Evolutionary conservation across 1,139 yeast genomes (phyloP).

Genomic region (Candida tropicalis): DNA sequence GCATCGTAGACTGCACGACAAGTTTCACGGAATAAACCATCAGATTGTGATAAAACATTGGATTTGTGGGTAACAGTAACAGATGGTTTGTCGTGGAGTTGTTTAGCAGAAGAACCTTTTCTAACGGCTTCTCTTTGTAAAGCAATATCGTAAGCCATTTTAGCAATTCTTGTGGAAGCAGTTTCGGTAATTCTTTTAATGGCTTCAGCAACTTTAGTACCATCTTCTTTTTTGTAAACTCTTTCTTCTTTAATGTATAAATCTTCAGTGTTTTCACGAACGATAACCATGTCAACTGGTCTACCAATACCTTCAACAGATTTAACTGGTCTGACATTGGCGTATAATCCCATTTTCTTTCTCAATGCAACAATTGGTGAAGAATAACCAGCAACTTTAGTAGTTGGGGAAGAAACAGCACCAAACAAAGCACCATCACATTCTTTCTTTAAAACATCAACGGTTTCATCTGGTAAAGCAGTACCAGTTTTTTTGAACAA

Average conservation of each 20-base stretch:
- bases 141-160: slow-evolving; percentile 91
- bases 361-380: slow-evolving; percentile 98
- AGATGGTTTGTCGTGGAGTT: slow-evolving; percentile 58
- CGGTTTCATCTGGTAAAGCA: slow-evolving; percentile 93
- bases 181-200: slow-evolving; percentile 91
- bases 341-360: slow-evolving; percentile 90
- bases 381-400: slow-evolving; percentile 93
- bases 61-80: slow-evolving; percentile 97
- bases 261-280: slow-evolving; percentile 98
- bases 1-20: slow-evolving; percentile 76
- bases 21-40: slow-evolving; percentile 95
- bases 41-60: slow-evolving; percentile 88
- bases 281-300: slow-evolving; percentile 96
- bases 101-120: slow-evolving; percentile 51
- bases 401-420: slow-evolving; percentile 93
- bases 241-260: slow-evolving; percentile 92
- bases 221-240: slow-evolving; percentile 67
- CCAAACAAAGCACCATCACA: slow-evolving; percentile 98
- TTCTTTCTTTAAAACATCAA: slow-evolving; percentile 70
- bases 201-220: slow-evolving; percentile 91
- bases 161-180: slow-evolving; percentile 85
- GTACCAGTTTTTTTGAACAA: slow-evolving; percentile 90
- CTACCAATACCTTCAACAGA: slow-evolving; percentile 81
- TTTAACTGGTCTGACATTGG: slow-evolving; percentile 97
- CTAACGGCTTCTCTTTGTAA: slow-evolving; percentile 85